Percentiles rank a stretch among this genome's conserved stretches.
Evolutionary conservation across 257 asterid genomes (phyloP).

Genomic region (Solanum stenotomum): DNA sequence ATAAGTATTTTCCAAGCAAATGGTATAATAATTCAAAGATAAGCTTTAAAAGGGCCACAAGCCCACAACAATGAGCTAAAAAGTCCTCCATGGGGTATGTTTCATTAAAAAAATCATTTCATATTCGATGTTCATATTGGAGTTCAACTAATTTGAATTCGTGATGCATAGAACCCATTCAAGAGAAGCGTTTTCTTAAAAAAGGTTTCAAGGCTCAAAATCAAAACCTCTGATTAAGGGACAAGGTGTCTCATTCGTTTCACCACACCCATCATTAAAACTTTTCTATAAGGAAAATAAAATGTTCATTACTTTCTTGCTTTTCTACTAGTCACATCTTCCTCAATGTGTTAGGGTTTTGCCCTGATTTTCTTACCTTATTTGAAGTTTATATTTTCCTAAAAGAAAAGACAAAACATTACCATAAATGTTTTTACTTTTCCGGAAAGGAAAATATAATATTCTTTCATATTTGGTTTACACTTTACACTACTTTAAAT

Average conservation of each 20-base stretch:
- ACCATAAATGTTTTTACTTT: no score
- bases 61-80: neutral
- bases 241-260: rapidly evolving
- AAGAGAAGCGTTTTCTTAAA: rapidly evolving
- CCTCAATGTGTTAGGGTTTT: neutral
- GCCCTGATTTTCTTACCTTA: no score
- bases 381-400: no score
- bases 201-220: neutral
- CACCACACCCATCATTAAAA: neutral
- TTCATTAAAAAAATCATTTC: neutral
- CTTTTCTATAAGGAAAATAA: neutral
- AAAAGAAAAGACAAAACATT: no score
- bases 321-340: neutral
- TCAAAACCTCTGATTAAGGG: rapidly evolving
- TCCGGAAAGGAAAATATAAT: no score
- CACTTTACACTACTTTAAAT: neutral
- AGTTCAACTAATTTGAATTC: neutral
- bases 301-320: neutral
- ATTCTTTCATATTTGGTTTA: no score
- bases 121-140: rapidly evolving
- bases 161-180: neutral
- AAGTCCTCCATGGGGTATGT: neutral
- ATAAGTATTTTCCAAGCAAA: neutral
- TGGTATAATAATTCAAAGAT: neutral
- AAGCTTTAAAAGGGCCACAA: neutral